Conservation (phyloP, 192 early-diverging fungal genomes). For the Backusella psychrophila region DNA sequence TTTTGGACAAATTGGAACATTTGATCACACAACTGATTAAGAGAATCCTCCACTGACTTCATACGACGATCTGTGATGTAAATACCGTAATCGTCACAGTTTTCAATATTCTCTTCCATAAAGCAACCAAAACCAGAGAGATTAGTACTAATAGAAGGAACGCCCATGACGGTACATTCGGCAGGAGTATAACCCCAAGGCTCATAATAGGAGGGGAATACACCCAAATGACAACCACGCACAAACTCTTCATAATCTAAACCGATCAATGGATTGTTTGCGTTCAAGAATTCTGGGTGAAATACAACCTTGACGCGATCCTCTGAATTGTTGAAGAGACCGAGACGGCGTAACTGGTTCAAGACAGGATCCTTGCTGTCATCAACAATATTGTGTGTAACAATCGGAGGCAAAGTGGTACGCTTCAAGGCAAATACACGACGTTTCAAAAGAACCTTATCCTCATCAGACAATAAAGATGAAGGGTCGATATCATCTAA, state of each 20-base stretch:
- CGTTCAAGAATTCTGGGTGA: constrained; percentile 97
- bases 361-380: constrained; percentile 87
- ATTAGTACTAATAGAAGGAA: constrained; percentile 95
- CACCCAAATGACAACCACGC: constrained; percentile 94
- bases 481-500: constrained; percentile 71
- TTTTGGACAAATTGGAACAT: constrained; percentile 97
- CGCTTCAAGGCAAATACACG: constrained; percentile 93
- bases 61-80: constrained; percentile 95
- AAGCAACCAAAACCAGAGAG: constrained; percentile 97
- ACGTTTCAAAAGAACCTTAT: constrained; percentile 87
- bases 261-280: constrained; percentile 90
- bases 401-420: constrained; percentile 85
- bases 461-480: constrained; percentile 79
- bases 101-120: constrained; percentile 96
- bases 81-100: constrained; percentile 92
- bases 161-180: constrained; percentile 98
- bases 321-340: constrained; percentile 84
- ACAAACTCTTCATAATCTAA: constrained; percentile 99
- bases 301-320: constrained; percentile 97
- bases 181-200: constrained; percentile 99
- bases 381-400: constrained; percentile 96
- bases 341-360: constrained; percentile 71
- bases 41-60: constrained; percentile 91
- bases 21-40: constrained; percentile 80
- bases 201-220: constrained; percentile 97